Evolutionary conservation across 345 rosid species (phyloP).

Genomic region (Conringia planisiliqua): DNA sequence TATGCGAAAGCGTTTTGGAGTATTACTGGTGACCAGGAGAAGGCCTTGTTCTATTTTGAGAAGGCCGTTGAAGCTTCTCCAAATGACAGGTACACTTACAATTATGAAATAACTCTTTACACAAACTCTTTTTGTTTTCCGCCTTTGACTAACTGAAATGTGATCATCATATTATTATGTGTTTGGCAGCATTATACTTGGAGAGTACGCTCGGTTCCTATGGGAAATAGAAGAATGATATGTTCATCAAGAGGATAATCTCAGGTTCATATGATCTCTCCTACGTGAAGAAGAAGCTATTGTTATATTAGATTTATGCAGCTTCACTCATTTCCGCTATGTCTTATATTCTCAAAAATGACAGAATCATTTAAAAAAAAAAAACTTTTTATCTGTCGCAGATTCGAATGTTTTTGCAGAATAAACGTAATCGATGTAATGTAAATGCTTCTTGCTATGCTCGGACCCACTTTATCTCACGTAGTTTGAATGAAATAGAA

Average conservation of each 20-base stretch:
- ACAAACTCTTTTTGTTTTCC: not conserved
- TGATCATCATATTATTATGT: not conserved
- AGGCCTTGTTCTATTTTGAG: conserved; percentile 60
- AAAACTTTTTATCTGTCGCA: not conserved
- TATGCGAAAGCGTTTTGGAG: conserved; percentile 76
- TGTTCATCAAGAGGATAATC: conserved; percentile 1
- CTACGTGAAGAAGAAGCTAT: not conserved
- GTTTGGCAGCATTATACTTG: conserved; percentile 52
- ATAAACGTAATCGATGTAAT: not conserved
- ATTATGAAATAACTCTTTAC: not conserved
- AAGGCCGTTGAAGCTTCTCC: conserved; percentile 62
- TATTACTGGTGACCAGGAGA: conserved; percentile 47
- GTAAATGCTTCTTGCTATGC: not conserved
- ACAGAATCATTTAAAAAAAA: not conserved
- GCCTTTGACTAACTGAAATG: not conserved
- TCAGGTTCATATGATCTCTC: conserved; percentile 8
- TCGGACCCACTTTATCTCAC: not conserved
- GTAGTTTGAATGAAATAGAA: not conserved
- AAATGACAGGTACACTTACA: conserved; percentile 49
- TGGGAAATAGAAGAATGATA: conserved; percentile 60
- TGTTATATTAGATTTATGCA: not conserved
- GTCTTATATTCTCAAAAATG: conserved; percentile 1
- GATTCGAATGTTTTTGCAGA: not conserved
- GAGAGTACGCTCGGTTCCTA: conserved; percentile 71
- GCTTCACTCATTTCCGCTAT: not conserved